Percentiles rank a stretch among this genome's conserved stretches.
Conservation (phyloP, 106 monocot species). For the Dioscorea zingiberensis region DNA sequence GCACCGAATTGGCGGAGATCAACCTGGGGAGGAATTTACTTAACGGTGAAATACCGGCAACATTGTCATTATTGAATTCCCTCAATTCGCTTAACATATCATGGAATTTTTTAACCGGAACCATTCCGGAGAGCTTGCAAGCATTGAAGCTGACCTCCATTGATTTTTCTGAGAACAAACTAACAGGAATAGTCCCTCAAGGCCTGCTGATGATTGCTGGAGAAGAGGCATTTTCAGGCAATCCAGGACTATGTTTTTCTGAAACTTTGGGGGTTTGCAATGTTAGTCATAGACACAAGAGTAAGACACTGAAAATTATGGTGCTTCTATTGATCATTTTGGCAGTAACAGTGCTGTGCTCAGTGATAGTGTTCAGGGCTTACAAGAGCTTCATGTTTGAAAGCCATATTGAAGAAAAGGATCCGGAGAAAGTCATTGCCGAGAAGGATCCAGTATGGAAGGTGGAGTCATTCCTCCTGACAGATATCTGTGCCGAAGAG, state of each 20-base stretch:
- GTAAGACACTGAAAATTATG: not conserved
- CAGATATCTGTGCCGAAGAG: not conserved
- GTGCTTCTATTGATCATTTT: not conserved
- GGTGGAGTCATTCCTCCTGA: not conserved
- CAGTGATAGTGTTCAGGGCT: not conserved
- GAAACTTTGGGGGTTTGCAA: conserved; percentile 28
- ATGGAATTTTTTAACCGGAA: conserved; percentile 37
- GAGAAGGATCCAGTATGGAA: not conserved
- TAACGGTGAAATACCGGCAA: conserved; percentile 50
- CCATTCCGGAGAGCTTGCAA: conserved; percentile 46
- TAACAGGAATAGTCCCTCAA: conserved; percentile 57
- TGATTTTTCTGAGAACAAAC: conserved; percentile 46
- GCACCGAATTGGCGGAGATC: conserved; percentile 47
- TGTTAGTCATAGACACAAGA: conserved; percentile 8
- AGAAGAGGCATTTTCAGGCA: conserved; percentile 38
- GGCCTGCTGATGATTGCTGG: conserved; percentile 55
- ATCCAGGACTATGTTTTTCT: conserved; percentile 45
- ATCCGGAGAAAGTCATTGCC: not conserved
- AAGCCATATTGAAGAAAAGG: not conserved
- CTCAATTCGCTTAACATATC: conserved; percentile 79
- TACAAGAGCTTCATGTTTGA: not conserved
- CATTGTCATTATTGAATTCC: conserved; percentile 33
- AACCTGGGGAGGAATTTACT: conserved; percentile 53
- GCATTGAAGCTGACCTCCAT: conserved; percentile 58
- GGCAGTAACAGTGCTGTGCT: not conserved